A percentile compares a stretch with the other conserved stretches of the same genome.
Conservation (phyloP, 169 alveolate genomes). For the Eimeria nieschulzi region DNA sequence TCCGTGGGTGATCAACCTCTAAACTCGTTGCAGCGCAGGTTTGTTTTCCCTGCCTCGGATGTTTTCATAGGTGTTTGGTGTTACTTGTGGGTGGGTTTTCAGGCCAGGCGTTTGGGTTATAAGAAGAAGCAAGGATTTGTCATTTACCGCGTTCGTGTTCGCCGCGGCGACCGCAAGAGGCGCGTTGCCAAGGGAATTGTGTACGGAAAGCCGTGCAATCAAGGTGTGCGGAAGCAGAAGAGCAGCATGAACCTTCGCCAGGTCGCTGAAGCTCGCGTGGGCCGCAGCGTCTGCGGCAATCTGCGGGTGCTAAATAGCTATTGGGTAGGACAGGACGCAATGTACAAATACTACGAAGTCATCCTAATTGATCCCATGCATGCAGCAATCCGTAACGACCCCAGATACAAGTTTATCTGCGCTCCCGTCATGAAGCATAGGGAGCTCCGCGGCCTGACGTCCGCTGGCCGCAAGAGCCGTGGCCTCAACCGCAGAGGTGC, state of each 20-base stretch:
- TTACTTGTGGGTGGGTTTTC: neutral
- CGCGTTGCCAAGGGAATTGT: slow-evolving; percentile 98
- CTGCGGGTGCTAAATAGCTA: slow-evolving; percentile 98
- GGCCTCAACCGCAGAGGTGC: slow-evolving; percentile 96
- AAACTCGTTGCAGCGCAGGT: neutral
- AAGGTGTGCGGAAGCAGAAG: slow-evolving; percentile 97
- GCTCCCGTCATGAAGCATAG: slow-evolving; percentile 97
- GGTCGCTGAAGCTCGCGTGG: slow-evolving; percentile 99
- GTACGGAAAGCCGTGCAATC: slow-evolving; percentile 99
- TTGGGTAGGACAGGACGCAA: slow-evolving; percentile 99
- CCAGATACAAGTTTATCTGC: slow-evolving; percentile 99
- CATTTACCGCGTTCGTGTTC: slow-evolving; percentile 98
- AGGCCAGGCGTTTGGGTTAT: slow-evolving; percentile 95
- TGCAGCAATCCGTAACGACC: slow-evolving; percentile 97
- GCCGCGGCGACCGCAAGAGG: slow-evolving; percentile 99
- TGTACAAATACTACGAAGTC: slow-evolving; percentile 98
- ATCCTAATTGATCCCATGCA: slow-evolving; percentile 98
- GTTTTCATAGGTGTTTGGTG: neutral
- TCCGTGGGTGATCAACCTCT: no score
- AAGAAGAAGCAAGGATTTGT: slow-evolving; percentile 99
- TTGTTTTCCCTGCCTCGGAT: neutral
- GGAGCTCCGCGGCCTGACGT: slow-evolving; percentile 98
- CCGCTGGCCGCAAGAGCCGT: slow-evolving; percentile 92
- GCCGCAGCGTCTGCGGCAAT: slow-evolving; percentile 94
- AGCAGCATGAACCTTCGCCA: slow-evolving; percentile 95